Conservation (phyloP, 441 rosid species). For the Dalechampia spathulata region DNA sequence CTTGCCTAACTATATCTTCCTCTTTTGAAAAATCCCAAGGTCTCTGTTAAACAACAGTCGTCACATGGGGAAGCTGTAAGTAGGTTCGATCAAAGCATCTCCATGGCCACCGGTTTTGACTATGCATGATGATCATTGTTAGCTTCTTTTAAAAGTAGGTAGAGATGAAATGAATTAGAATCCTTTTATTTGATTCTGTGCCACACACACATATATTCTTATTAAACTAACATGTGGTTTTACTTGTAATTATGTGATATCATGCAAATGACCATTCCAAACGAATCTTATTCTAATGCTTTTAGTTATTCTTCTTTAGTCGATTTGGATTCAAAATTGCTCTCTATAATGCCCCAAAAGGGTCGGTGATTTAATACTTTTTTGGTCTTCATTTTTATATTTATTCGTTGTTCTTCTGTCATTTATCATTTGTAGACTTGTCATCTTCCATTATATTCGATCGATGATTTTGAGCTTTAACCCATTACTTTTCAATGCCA, state of each 20-base stretch:
- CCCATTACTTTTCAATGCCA: no score
- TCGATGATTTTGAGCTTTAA: no score
- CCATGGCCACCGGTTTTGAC: constrained; percentile 6
- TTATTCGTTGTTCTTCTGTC: no score
- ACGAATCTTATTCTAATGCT: neutral
- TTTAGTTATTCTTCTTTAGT: neutral
- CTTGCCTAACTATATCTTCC: constrained; percentile 5
- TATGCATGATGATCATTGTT: neutral
- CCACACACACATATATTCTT: neutral
- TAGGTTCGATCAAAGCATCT: constrained; percentile 3
- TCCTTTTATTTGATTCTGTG: neutral
- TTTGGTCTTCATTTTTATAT: neutral
- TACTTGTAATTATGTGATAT: neutral
- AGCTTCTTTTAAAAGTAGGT: neutral
- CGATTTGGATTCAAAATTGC: neutral
- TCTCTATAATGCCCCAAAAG: neutral
- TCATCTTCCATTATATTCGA: no score
- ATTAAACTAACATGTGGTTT: neutral
- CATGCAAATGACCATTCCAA: neutral
- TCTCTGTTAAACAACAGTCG: neutral
- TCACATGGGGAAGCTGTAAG: neutral
- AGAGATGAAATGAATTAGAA: constrained; percentile 6
- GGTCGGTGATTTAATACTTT: neutral
- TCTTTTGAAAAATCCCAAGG: neutral
- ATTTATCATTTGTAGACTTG: no score